These are phyloP conservation scores for Pisolithus albus DNA, from an alignment of 768 basidiomycete species.

Conservation along the genomic window DNA sequence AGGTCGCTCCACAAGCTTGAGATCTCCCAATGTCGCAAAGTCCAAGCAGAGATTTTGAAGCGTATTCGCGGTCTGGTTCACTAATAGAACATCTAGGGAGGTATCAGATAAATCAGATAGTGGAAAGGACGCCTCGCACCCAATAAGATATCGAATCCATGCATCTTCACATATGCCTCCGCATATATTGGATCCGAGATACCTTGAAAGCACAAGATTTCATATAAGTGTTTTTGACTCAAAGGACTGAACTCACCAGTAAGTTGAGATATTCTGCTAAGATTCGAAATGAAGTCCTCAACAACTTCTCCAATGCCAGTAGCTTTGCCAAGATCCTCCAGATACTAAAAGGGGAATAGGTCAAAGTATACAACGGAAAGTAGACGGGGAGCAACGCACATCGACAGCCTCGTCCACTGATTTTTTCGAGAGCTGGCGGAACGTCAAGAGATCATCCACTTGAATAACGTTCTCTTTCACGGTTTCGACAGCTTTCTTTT, in stretches of 20 bases:
- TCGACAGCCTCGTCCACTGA: conserved; percentile 71
- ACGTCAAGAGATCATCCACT: conserved; percentile 86
- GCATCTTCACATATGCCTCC: conserved; percentile 95
- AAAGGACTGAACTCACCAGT: conserved; percentile 51
- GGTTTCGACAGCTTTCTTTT: conserved; percentile 81
- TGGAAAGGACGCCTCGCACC: conserved; percentile 38
- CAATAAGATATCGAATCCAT: conserved; percentile 93
- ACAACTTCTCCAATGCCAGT: conserved; percentile 78
- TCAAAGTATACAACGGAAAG: not conserved
- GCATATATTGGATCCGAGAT: conserved; percentile 99
- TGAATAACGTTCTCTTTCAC: conserved; percentile 66
- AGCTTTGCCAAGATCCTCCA: conserved; percentile 81
- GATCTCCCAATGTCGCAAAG: conserved; percentile 93
- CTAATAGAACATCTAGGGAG: conserved; percentile 77
- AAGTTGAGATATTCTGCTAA: conserved; percentile 88
- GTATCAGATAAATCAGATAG: not conserved
- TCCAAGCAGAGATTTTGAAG: conserved; percentile 95
- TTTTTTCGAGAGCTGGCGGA: conserved; percentile 96
- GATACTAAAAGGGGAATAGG: conserved; percentile 49
- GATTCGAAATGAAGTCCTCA: conserved; percentile 92
- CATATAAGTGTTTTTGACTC: not conserved
- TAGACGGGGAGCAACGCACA: conserved; percentile 31
- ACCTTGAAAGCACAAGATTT: conserved; percentile 36
- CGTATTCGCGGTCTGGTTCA: conserved; percentile 92
- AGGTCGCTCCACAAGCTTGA: conserved; percentile 96